phyloP scores from a whole-genome alignment of 345 rosid species.

The Turritis glabra region DNA sequence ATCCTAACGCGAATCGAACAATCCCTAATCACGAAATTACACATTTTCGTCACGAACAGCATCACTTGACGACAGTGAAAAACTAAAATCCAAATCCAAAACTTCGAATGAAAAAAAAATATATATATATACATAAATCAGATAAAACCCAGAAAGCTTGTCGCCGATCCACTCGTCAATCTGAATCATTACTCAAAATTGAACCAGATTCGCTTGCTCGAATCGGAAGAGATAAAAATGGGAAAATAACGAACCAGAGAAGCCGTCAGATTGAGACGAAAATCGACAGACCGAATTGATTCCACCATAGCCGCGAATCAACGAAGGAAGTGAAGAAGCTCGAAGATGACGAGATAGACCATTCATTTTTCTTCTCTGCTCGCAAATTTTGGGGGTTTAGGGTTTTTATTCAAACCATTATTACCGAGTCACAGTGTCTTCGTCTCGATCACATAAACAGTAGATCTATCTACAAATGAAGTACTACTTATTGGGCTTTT shows the following conservation, averaged over 20 bases:
- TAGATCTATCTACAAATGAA: slow-evolving; percentile 22
- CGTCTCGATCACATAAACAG: slow-evolving; percentile 4
- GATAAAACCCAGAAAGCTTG: neutral
- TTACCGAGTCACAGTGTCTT: neutral
- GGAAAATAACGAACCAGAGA: slow-evolving; percentile 36
- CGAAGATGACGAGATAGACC: slow-evolving; percentile 38
- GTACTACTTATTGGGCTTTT: slow-evolving; percentile 1
- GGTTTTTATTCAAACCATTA: slow-evolving; percentile 15
- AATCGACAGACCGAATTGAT: slow-evolving; percentile 18
- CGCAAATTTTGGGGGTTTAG: slow-evolving; percentile 26
- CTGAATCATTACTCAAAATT: neutral
- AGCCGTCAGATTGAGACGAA: slow-evolving; percentile 32
- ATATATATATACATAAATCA: neutral
- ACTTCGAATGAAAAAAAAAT: neutral
- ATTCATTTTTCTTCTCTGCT: slow-evolving; percentile 34
- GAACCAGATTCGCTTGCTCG: neutral
- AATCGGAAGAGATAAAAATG: neutral
- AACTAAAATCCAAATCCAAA: neutral
- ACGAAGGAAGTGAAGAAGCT: slow-evolving; percentile 33
- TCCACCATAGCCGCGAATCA: slow-evolving; percentile 37
- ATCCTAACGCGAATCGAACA: neutral
- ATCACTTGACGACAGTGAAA: neutral
- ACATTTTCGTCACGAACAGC: neutral
- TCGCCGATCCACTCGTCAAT: neutral
- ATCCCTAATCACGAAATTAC: neutral